Conservation (phyloP, 768 basidiomycete species). For the Psilocybe cyanescens region DNA sequence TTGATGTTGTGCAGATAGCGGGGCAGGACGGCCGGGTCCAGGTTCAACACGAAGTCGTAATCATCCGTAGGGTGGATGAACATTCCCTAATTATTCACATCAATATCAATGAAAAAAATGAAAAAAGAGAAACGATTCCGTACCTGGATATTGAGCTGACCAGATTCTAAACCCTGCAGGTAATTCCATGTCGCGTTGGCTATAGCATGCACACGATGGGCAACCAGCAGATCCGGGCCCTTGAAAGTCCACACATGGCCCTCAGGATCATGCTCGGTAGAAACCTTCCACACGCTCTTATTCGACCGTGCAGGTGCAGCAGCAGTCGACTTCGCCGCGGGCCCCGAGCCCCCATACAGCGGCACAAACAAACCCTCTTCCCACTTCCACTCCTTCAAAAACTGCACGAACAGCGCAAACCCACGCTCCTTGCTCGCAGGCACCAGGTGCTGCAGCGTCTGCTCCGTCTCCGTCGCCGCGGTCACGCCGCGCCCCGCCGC, state of each 20-base stretch:
- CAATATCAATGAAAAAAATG: neutral
- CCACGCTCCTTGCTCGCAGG: slow-evolving; percentile 82
- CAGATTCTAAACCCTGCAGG: slow-evolving; percentile 55
- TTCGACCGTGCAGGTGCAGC: slow-evolving; percentile 21
- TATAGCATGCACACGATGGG: slow-evolving; percentile 70
- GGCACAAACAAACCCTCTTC: slow-evolving; percentile 75
- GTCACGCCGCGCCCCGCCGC: slow-evolving; percentile 38
- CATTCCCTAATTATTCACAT: slow-evolving; percentile 54
- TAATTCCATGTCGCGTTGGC: slow-evolving; percentile 76
- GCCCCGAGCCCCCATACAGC: slow-evolving; percentile 46
- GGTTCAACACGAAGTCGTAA: slow-evolving; percentile 84
- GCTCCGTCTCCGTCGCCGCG: slow-evolving; percentile 32
- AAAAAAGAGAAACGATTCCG: slow-evolving; percentile 5
- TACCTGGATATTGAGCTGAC: slow-evolving; percentile 65
- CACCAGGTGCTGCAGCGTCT: slow-evolving; percentile 43
- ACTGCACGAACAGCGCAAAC: slow-evolving; percentile 73
- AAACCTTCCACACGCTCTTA: slow-evolving; percentile 71
- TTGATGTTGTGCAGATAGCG: slow-evolving; percentile 76
- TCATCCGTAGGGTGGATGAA: slow-evolving; percentile 84
- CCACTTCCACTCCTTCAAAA: slow-evolving; percentile 87
- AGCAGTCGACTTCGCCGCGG: slow-evolving; percentile 27
- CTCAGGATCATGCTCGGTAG: slow-evolving; percentile 74
- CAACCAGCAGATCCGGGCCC: slow-evolving; percentile 73
- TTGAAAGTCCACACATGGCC: slow-evolving; percentile 79
- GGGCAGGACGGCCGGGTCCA: slow-evolving; percentile 66